Conservation (phyloP, 176 grass and related monocot species). For the Avena insularis region DNA sequence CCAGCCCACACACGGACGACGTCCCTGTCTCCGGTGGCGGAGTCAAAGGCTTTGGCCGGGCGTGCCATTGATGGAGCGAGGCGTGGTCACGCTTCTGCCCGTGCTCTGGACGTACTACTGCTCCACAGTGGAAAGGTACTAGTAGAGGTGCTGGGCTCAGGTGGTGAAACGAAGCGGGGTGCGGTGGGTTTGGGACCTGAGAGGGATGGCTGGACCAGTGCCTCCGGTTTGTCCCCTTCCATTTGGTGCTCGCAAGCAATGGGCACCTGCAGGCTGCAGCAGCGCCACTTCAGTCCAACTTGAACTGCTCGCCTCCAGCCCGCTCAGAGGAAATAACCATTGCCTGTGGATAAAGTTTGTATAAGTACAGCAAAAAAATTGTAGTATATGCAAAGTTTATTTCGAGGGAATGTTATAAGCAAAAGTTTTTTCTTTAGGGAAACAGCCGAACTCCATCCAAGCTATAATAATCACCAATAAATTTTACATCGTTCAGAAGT, state of each 20-base stretch:
- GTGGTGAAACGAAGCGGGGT: conserved; percentile 3
- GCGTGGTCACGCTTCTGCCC: neutral
- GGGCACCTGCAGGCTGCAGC: neutral
- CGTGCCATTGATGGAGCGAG: neutral
- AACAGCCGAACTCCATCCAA: too few relatives aligned
- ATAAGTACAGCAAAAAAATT: too few relatives aligned
- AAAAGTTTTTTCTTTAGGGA: too few relatives aligned
- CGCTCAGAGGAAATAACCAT: too few relatives aligned
- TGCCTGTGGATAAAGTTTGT: too few relatives aligned
- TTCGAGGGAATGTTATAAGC: too few relatives aligned
- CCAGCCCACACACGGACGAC: neutral
- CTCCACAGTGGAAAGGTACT: neutral
- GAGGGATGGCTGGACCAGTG: conserved; percentile 36
- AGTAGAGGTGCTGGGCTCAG: conserved; percentile 3
- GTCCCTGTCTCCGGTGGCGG: neutral
- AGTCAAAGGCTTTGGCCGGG: conserved; percentile 32
- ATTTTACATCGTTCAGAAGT: too few relatives aligned
- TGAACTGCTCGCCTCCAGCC: too few relatives aligned
- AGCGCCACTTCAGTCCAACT: neutral
- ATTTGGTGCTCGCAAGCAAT: conserved; percentile 40
- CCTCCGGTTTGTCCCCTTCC: conserved; percentile 61
- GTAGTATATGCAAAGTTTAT: too few relatives aligned
- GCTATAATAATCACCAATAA: too few relatives aligned
- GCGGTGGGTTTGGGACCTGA: too few relatives aligned
- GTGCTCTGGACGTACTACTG: neutral